These are phyloP conservation scores for Clavulina sp. DNA, from an alignment of 768 basidiomycete species.

Conservation along the genomic window DNA sequence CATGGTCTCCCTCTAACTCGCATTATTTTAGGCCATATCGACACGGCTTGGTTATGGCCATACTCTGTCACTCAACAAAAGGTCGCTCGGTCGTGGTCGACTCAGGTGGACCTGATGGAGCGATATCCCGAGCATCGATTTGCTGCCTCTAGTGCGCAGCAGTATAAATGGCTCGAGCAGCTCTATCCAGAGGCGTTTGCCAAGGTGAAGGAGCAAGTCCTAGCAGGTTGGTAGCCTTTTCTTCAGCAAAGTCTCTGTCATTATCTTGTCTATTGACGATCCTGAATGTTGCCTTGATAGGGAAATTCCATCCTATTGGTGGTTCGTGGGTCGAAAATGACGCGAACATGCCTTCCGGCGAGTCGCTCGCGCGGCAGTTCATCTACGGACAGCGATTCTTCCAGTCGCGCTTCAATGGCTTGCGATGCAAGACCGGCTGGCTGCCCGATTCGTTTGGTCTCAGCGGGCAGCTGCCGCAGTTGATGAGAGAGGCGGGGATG, in stretches of 20 bases:
- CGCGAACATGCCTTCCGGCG: constrained; percentile 89
- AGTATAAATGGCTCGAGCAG: constrained; percentile 93
- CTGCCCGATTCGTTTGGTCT: constrained; percentile 89
- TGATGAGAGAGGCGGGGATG: constrained; percentile 62
- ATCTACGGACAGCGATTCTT: constrained; percentile 86
- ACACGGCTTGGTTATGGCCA: constrained; percentile 83
- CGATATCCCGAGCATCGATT: constrained; percentile 97
- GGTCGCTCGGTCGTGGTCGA: constrained; percentile 91
- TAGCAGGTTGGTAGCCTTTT: no score
- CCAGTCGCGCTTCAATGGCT: constrained; percentile 26
- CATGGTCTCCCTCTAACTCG: neutral
- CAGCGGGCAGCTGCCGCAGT: constrained; percentile 78
- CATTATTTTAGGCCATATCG: constrained; percentile 44
- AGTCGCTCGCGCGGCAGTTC: constrained; percentile 84
- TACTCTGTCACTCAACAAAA: constrained; percentile 95
- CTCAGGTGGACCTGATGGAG: constrained; percentile 89
- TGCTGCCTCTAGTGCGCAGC: constrained; percentile 55
- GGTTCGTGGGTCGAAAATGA: constrained; percentile 76
- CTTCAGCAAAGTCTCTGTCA: no score
- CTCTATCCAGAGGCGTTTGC: constrained; percentile 75
- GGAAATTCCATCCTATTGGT: constrained; percentile 76
- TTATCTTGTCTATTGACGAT: no score
- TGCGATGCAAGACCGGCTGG: constrained; percentile 57
- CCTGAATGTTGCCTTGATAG: no score
- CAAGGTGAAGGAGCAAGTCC: constrained; percentile 56